Evolutionary conservation across 2,329 filamentous ascomycete species (phyloP), one percentile per base, ranked within the genome.

Genomic region (Parastagonospora avenae): DNA sequence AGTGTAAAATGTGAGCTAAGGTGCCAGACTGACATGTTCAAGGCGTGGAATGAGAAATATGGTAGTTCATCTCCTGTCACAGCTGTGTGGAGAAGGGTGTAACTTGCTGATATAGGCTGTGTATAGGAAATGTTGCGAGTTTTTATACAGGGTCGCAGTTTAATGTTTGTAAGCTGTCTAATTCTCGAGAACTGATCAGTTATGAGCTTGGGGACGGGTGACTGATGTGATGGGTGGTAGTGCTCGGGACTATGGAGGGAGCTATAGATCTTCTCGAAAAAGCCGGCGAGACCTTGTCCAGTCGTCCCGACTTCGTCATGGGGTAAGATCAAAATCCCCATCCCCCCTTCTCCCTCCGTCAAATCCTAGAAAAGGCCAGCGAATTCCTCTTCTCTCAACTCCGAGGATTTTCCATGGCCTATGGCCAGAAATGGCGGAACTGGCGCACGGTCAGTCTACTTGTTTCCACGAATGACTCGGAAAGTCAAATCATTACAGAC

Each of bases 11-110:
- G n/a, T n/a, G n/a, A n/a, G n/a, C n/a, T n/a, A n/a, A n/a, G n/a
- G n/a, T n/a, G n/a, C n/a, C n/a, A n/a, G n/a, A n/a, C n/a, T n/a
- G n/a, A n/a, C n/a, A n/a, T 48, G 38, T 48, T 48, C 28, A 48
- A 48, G 46, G 46, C 38, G 32, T 48, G 46, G 46, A 48, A 48
- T 48, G 46, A 48, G 46, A 47, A 47, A 47, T 47, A 47, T 47
- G 44, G 44, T 47, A 41, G 39, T 35, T 40, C 35, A 40, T n/a
- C 19, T 41, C 44, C 44, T 41, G 44, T 47, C 44, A 35, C 30
- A 35, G 35, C 44, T 47, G 35, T 47, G 44, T 47, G 40, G 44
- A 47, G 44, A 47, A 24, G 33, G 40, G 44, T 40, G 44, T 47
- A 24, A 36, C 33, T 47, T 30, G 44, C 44, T 47, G 35, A 47